These are phyloP conservation scores for Hyphodiscus sp. DNA, from an alignment of 2,329 filamentous ascomycete genomes.

Conservation along the genomic window DNA sequence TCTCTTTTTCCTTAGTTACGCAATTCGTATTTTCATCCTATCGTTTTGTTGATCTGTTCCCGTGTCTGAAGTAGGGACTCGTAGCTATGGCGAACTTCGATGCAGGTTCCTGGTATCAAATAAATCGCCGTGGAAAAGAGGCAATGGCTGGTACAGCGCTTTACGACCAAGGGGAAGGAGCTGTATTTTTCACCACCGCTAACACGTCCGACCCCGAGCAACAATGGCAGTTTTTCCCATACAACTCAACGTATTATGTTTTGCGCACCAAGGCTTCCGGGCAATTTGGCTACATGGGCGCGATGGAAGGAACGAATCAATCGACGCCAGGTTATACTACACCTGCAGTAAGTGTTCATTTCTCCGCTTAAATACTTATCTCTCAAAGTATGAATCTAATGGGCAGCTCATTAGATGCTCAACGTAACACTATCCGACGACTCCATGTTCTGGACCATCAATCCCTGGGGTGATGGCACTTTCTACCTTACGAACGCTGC, in stretches of 20 bases:
- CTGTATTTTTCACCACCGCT: neutral
- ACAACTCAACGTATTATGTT: conserved; percentile 8
- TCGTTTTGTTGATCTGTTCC: neutral
- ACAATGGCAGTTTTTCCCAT: conserved; percentile 15
- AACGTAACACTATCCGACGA: conserved; percentile 7
- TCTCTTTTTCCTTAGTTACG: neutral
- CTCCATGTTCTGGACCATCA: conserved; percentile 15
- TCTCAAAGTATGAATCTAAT: neutral
- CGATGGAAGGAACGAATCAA: neutral
- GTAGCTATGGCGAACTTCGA: neutral
- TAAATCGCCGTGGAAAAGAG: neutral
- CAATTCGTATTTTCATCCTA: neutral
- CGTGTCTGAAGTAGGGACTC: neutral
- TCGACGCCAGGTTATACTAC: conserved; percentile 10
- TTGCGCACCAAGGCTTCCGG: conserved; percentile 9
- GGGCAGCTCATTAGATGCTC: neutral
- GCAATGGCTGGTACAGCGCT: neutral
- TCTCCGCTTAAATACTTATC: neutral
- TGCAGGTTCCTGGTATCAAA: neutral
- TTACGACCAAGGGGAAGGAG: neutral
- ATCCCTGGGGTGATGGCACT: conserved; percentile 16
- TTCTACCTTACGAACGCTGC: conserved; percentile 14
- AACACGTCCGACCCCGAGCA: conserved; percentile 7
- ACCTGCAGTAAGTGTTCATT: neutral
- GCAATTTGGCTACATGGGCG: conserved; percentile 4